Evolutionary conservation across 306 rosid genomes (phyloP), one percentile per base, ranked within the genome.

Genomic region (Glycyrrhiza uralensis): DNA sequence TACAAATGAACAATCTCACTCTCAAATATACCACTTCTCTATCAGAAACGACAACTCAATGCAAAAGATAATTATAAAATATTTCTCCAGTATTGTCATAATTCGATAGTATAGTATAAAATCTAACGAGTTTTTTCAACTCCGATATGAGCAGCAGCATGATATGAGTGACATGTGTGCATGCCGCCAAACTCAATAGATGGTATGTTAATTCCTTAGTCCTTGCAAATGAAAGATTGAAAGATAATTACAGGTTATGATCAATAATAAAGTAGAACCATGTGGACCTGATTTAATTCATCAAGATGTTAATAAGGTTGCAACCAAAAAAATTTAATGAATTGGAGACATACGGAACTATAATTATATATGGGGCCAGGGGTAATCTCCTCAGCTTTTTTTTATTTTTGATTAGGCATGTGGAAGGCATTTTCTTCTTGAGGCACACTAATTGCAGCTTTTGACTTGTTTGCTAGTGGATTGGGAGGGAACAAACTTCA

Each of bases 381-480:
- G 28, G 46, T 71, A 57, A 71, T 71, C 59, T 44, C 19, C 5
- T 69, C 15, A 46, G 8, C 12, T n/a, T n/a, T 12, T 4, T 19
- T 49, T 71, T 26, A 33, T 36, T 56, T 66, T 55, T 59, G 82
- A 86, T 66, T 78, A 80, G 83, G 82, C 87, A 74, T 15, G 66
- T 46, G 51, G 61, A 47, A 66, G 82, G 66, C 44, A 22, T 78
- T 82, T 69, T 76, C 75, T 80, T 86, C 75, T 81, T 76, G 81
- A 75, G 77, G 88, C 77, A 77, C 60, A 30, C 77, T 80, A 79
- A 89, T 85, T 80, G 52, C 85, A 77, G 64, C 85, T 79, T 83
- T 89, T 85, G 92, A 87, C 87, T 87, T 83, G 68, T 72, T 78
- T 54, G 39, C 5, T 41, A 30, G 81, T 77, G 86, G 86, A 73